Evolutionary conservation across 2,329 filamentous ascomycete genomes (phyloP).

Genomic region (Ophiocordyceps camponoti-floridani): DNA sequence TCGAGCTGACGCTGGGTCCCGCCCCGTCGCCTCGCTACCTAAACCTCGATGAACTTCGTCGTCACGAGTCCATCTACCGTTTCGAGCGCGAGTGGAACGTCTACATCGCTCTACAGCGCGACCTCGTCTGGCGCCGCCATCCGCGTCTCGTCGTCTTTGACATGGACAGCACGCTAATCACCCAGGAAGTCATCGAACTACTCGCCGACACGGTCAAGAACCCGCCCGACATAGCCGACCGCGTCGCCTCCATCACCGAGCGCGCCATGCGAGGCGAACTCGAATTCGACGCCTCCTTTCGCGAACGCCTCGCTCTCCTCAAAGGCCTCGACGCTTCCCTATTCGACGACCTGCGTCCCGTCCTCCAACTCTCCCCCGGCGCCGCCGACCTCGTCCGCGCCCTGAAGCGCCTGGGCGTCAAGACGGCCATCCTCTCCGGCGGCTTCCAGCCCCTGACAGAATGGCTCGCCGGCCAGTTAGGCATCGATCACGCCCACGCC

Average conservation of each 20-base stretch:
- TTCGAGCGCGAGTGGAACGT: constrained; percentile 85
- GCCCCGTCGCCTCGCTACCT: constrained; percentile 44
- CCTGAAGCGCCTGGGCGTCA: constrained; percentile 63
- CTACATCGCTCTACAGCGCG: constrained; percentile 60
- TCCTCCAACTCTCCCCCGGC: constrained; percentile 68
- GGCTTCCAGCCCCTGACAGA: constrained; percentile 79
- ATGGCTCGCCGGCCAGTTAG: constrained; percentile 67
- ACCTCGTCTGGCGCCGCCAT: constrained; percentile 57
- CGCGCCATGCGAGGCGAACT: constrained; percentile 93
- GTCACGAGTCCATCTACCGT: constrained; percentile 64
- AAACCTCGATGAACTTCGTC: constrained; percentile 50
- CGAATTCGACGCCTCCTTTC: constrained; percentile 73
- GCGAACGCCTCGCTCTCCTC: constrained; percentile 62
- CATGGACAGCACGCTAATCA: constrained; percentile 96
- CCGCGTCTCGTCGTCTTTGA: constrained; percentile 88
- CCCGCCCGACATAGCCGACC: constrained; percentile 52
- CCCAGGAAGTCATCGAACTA: constrained; percentile 94
- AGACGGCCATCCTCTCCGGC: constrained; percentile 79
- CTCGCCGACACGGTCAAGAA: constrained; percentile 63
- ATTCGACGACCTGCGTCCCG: constrained; percentile 57
- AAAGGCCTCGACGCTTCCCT: constrained; percentile 64
- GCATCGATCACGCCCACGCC: constrained; percentile 74
- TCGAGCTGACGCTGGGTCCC: constrained; percentile 47
- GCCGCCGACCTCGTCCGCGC: constrained; percentile 56
- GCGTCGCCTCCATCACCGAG: constrained; percentile 77